Evolutionary conservation across 805 yeast species (phyloP).

Genomic region (Yarrowia sp.): DNA sequence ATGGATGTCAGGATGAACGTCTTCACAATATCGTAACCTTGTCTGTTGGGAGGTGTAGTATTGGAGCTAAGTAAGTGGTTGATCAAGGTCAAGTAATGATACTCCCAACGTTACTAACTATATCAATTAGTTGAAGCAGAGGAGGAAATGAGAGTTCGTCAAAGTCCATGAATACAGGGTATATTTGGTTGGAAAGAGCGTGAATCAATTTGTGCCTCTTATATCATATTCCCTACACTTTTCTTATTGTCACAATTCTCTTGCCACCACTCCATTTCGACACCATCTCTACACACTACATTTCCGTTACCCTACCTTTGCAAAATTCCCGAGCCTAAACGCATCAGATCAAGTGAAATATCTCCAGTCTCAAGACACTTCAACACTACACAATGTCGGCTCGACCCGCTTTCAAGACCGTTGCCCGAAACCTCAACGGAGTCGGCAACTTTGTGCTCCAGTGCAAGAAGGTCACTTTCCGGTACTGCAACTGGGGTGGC

Average conservation of each 20-base stretch:
- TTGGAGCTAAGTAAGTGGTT: no score
- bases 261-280: no score
- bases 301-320: slow-evolving; percentile 39
- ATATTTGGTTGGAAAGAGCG: no score
- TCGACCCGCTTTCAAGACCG: slow-evolving; percentile 29
- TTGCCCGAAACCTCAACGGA: slow-evolving; percentile 47
- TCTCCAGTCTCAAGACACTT: slow-evolving; percentile 1
- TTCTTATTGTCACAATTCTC: no score
- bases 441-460: slow-evolving; percentile 51
- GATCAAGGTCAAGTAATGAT: no score
- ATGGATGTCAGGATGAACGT: background rate
- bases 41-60: background rate
- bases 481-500: slow-evolving; percentile 96
- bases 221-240: no score
- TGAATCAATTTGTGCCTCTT: no score
- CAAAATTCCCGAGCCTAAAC: slow-evolving; percentile 32
- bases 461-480: slow-evolving; percentile 75
- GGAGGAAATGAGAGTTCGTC: no score
- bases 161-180: no score
- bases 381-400: slow-evolving; percentile 32
- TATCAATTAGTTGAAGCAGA: no score
- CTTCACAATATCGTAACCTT: background rate
- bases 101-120: no score
- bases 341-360: slow-evolving; percentile 28
- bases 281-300: no score